Percentiles rank a stretch among this genome's conserved stretches.
Evolutionary conservation across 2,329 filamentous ascomycete genomes (phyloP).

Genomic region (Alternaria sp.): DNA sequence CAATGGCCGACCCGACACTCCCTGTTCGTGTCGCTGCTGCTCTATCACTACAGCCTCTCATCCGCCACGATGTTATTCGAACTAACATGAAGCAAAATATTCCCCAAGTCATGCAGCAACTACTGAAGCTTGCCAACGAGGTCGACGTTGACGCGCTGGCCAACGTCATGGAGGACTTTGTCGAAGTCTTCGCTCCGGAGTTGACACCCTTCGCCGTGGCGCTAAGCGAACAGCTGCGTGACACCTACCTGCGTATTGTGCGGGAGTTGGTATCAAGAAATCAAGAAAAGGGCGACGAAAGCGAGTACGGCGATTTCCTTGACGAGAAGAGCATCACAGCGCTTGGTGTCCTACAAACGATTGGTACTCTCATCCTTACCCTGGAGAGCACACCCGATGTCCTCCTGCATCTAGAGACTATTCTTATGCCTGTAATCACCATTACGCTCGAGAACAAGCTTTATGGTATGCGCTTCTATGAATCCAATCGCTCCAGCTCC

Average conservation of each 20-base stretch:
- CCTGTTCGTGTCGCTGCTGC: conserved; percentile 95
- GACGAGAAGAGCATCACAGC: conserved; percentile 99
- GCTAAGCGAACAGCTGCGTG: conserved; percentile 90
- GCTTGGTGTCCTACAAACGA: conserved; percentile 93
- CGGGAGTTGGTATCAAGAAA: conserved; percentile 90
- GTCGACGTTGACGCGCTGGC: conserved; percentile 96
- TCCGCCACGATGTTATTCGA: conserved; percentile 92
- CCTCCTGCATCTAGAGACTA: conserved; percentile 89
- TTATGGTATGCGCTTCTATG: conserved; percentile 67
- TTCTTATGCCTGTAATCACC: conserved; percentile 95
- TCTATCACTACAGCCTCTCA: conserved; percentile 91
- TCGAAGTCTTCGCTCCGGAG: conserved; percentile 97
- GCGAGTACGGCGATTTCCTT: conserved; percentile 85
- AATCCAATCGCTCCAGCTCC: not conserved
- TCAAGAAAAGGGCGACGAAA: conserved; percentile 74
- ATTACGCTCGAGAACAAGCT: conserved; percentile 98
- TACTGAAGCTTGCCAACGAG: conserved; percentile 96
- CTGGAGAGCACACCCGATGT: conserved; percentile 97
- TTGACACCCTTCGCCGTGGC: conserved; percentile 97
- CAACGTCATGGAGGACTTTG: conserved; percentile 99
- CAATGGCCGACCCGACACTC: conserved; percentile 92
- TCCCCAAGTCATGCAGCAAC: conserved; percentile 98
- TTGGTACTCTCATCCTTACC: conserved; percentile 94
- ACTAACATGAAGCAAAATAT: conserved; percentile 98
- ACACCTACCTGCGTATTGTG: conserved; percentile 95